phyloP scores from a whole-genome alignment of 306 rosid species.

The Echinosophora koreensis region DNA sequence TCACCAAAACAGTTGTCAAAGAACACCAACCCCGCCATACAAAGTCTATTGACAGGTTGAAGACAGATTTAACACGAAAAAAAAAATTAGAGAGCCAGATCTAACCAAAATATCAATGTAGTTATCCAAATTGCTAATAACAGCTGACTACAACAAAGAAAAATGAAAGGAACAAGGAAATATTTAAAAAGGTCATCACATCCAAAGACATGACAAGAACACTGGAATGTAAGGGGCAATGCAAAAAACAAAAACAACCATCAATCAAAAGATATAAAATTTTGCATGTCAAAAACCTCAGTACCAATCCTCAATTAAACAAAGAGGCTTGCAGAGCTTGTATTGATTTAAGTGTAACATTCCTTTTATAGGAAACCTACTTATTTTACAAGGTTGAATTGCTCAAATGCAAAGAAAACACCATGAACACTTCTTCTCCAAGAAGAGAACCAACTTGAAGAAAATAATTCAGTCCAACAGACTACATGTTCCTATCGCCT shows the following conservation, averaged over 20 bases:
- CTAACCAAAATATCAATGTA: neutral
- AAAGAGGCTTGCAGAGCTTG: constrained; percentile 31
- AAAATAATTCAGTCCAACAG: constrained; percentile 45
- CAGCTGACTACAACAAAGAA: neutral
- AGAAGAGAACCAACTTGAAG: constrained; percentile 40
- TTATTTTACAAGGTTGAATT: constrained; percentile 52
- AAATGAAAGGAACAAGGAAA: neutral
- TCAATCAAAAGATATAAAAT: constrained; percentile 3
- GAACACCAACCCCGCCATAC: too few species aligned
- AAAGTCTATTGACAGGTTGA: neutral
- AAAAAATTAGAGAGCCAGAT: neutral
- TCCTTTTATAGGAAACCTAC: constrained; percentile 42
- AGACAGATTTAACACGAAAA: neutral
- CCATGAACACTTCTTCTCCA: constrained; percentile 33
- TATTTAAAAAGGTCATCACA: neutral
- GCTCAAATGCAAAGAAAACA: constrained; percentile 43
- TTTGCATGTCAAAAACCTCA: constrained; percentile 34
- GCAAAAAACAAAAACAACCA: neutral
- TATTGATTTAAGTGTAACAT: constrained; percentile 12
- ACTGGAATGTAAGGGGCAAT: neutral
- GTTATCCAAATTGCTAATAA: too few species aligned
- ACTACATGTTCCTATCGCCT: constrained; percentile 55
- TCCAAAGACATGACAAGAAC: neutral
- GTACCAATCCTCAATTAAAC: constrained; percentile 14
- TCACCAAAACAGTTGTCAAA: too few species aligned